Conservation (phyloP, 163 green algal species). For the Scenedesmus sp. region DNA sequence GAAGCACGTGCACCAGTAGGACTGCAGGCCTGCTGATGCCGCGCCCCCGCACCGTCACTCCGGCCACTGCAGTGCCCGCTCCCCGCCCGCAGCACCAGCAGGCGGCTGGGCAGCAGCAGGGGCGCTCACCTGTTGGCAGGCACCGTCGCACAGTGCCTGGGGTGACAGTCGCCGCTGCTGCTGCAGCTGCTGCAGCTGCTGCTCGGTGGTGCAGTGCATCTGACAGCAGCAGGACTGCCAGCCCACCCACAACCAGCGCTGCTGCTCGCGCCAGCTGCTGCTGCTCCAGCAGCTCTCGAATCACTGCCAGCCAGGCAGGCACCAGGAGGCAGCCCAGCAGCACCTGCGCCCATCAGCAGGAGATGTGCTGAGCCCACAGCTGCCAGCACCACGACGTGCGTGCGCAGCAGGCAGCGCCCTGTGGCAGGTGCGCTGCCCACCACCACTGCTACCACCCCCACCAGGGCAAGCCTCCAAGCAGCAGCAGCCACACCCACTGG, state of each 20-base stretch:
- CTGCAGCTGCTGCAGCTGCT: background rate
- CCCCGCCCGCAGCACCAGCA: background rate
- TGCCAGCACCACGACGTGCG: too few relatives aligned
- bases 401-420: too few relatives aligned
- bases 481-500: too few relatives aligned
- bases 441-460: too few relatives aligned
- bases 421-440: too few relatives aligned
- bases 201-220: background rate
- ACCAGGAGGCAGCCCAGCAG: constrained; percentile 20
- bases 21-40: background rate
- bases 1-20: too few relatives aligned
- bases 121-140: constrained; percentile 7
- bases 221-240: background rate
- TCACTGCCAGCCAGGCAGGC: constrained; percentile 15
- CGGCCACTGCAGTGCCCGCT: background rate
- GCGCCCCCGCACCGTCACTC: background rate
- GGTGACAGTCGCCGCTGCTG: constrained; percentile 1
- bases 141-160: background rate
- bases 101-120: background rate
- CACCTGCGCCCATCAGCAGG: background rate
- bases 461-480: too few relatives aligned
- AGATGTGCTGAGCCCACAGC: too few relatives aligned
- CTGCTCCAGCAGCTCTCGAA: constrained; percentile 15
- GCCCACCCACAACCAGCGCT: background rate
- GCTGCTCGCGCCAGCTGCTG: background rate